Percentiles rank a stretch among this genome's conserved stretches.
Evolutionary conservation across 176 grass and related monocot species (phyloP).

Genomic region (Rhipidocladum racemiflorum): DNA sequence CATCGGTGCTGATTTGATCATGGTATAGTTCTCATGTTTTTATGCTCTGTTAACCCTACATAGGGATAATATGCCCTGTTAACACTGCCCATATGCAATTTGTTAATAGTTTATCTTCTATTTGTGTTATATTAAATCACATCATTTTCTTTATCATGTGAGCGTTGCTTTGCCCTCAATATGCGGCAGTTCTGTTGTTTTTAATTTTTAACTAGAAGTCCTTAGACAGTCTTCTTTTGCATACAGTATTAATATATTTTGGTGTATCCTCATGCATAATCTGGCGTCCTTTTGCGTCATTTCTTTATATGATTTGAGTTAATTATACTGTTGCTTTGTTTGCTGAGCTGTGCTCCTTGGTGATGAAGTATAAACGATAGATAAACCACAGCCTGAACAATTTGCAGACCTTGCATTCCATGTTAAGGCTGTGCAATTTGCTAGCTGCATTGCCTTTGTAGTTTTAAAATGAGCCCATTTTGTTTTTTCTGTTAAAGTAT

Average conservation of each 20-base stretch:
- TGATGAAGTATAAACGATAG: background rate
- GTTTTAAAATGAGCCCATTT: background rate
- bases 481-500: background rate
- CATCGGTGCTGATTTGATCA: background rate
- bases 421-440: background rate
- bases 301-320: background rate
- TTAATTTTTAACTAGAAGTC: background rate
- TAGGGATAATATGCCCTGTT: background rate
- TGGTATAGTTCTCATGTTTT: background rate
- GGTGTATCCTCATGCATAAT: background rate
- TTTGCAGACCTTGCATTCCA: background rate
- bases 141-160: background rate
- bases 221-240: background rate
- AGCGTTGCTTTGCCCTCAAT: background rate
- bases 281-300: background rate
- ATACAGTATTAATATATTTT: background rate
- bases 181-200: background rate
- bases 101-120: constrained; percentile 1
- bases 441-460: background rate
- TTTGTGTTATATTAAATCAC: background rate
- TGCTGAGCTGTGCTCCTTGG: background rate
- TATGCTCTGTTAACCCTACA: background rate
- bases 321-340: background rate
- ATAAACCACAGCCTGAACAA: background rate
- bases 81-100: background rate